Conservation (phyloP, 2,329 filamentous ascomycete genomes). For the Diaporthe ilicicola region DNA sequence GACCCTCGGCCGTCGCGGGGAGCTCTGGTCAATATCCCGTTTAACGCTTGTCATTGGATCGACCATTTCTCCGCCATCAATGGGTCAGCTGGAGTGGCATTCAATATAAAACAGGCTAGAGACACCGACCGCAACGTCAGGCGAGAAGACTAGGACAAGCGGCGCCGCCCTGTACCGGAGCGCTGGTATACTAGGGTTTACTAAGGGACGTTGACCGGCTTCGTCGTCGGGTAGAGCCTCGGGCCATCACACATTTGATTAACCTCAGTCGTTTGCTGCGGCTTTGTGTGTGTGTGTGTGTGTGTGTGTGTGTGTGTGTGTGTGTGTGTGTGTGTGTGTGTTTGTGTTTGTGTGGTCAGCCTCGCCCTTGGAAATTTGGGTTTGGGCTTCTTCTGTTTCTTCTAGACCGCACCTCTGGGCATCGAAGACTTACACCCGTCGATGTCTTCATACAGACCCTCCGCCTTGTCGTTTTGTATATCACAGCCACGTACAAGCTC, state of each 20-base stretch:
- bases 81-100: conserved; percentile 11
- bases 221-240: conserved; percentile 30
- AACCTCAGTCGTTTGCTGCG: not conserved
- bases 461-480: not conserved
- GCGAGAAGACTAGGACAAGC: not conserved
- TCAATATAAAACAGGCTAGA: conserved; percentile 18
- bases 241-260: conserved; percentile 18
- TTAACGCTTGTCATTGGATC: not conserved
- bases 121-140: conserved; percentile 16
- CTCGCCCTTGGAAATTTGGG: not conserved
- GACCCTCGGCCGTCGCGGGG: not conserved
- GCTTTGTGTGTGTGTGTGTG: not conserved
- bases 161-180: conserved; percentile 29
- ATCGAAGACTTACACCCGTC: not conserved
- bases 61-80: conserved; percentile 16
- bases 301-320: no score
- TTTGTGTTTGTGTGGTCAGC: no score
- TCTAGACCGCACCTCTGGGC: not conserved
- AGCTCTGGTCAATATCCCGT: conserved; percentile 12
- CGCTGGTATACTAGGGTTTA: conserved; percentile 29
- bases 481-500: conserved; percentile 4
- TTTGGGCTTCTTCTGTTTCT: not conserved
- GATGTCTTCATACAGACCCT: conserved; percentile 23
- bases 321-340: no score
- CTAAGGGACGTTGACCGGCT: conserved; percentile 24